Evolutionary conservation across 208 protist species (phyloP).

Genomic region (Angomonas ambiguus): DNA sequence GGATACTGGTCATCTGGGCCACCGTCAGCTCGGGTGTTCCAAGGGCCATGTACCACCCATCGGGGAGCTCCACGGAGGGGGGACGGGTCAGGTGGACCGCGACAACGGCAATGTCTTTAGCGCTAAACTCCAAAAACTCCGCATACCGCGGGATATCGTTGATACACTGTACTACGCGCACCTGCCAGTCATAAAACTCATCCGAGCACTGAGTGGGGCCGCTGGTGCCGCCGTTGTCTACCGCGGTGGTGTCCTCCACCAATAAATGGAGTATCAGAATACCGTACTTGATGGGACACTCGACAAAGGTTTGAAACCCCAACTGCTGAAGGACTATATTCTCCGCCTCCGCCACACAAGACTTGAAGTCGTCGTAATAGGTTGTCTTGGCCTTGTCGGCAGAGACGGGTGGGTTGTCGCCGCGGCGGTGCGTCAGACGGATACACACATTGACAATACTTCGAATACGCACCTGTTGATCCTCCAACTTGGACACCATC

Average conservation of each 20-base stretch:
- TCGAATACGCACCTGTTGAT: constrained; percentile 45
- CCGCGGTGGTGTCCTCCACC: not conserved
- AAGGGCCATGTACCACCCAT: constrained; percentile 48
- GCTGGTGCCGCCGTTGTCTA: not conserved
- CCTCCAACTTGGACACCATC: constrained; percentile 70
- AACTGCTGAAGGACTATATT: constrained; percentile 64
- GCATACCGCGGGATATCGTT: constrained; percentile 72
- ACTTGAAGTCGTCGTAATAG: constrained; percentile 65
- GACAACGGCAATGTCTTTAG: constrained; percentile 48
- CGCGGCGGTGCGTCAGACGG: constrained; percentile 49
- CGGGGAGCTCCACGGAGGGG: constrained; percentile 28
- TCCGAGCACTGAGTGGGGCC: not conserved
- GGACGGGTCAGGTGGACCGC: constrained; percentile 45
- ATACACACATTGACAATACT: constrained; percentile 57
- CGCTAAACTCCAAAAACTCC: constrained; percentile 23
- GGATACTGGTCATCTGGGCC: not conserved
- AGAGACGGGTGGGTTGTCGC: constrained; percentile 18
- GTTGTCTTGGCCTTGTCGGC: not conserved
- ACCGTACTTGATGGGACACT: constrained; percentile 74
- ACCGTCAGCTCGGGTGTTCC: constrained; percentile 21
- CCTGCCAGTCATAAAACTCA: constrained; percentile 44
- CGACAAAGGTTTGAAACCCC: constrained; percentile 83
- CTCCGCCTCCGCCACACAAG: constrained; percentile 66
- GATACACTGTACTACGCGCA: constrained; percentile 42
- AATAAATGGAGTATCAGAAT: constrained; percentile 61